These are phyloP conservation scores for Exophiala sp. DNA, from an alignment of 2,329 filamentous ascomycete species.

Conservation along the genomic window DNA sequence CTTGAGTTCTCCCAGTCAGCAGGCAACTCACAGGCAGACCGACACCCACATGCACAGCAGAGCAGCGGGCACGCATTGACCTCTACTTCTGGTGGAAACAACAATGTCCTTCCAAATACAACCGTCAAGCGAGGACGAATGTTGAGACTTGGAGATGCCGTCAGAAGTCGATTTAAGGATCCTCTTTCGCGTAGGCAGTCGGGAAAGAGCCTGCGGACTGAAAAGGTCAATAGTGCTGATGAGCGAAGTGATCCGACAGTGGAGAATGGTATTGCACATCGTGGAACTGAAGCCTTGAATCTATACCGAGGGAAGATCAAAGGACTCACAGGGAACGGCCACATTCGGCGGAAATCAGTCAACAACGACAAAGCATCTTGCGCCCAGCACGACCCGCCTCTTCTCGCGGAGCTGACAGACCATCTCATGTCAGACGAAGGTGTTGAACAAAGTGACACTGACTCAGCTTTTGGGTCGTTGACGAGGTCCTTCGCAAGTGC, in stretches of 20 bases:
- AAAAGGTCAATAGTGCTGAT: not conserved
- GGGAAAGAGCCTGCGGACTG: not conserved
- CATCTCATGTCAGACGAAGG: conserved; percentile 7
- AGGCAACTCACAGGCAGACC: conserved; percentile 8
- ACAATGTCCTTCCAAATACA: not conserved
- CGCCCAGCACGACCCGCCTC: conserved; percentile 12
- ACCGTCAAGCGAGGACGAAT: conserved; percentile 10
- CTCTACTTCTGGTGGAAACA: not conserved
- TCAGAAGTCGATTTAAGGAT: conserved; percentile 10
- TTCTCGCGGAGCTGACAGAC: conserved; percentile 13
- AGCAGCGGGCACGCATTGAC: not conserved
- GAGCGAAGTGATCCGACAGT: not conserved
- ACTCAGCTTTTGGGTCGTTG: conserved; percentile 22
- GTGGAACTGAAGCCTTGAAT: conserved; percentile 16
- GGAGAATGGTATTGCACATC: conserved; percentile 1
- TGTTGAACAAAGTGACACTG: conserved; percentile 14
- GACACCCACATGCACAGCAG: not conserved
- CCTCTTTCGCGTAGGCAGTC: not conserved
- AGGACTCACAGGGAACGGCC: conserved; percentile 13
- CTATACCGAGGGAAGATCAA: conserved; percentile 21
- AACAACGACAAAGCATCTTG: conserved; percentile 7
- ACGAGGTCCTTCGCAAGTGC: conserved; percentile 26
- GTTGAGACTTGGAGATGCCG: conserved; percentile 7
- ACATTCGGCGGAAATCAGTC: conserved; percentile 16
- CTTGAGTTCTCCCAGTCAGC: conserved; percentile 12